A percentile compares a stretch with the other conserved stretches of the same genome.
These are phyloP conservation scores for Claviceps arundinis DNA, from an alignment of 2,329 filamentous ascomycete genomes.

Conservation along the genomic window DNA sequence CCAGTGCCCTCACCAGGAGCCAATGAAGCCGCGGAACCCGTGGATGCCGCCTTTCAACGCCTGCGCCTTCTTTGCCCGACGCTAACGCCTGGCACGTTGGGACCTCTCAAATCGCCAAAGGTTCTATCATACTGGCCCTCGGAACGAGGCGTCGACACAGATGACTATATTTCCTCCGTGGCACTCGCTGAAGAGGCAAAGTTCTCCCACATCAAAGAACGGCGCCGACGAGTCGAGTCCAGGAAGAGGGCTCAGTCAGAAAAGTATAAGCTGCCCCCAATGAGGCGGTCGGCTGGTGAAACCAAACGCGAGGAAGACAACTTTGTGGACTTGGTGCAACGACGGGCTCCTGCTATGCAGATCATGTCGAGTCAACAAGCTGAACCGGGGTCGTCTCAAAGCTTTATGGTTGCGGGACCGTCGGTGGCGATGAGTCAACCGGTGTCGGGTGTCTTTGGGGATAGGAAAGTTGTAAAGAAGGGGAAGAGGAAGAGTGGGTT, in stretches of 20 bases:
- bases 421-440: constrained; percentile 32
- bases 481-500: constrained; percentile 29
- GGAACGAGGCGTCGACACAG: constrained; percentile 21
- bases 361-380: constrained; percentile 24
- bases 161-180: constrained; percentile 26
- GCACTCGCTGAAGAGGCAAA: constrained; percentile 21
- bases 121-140: constrained; percentile 27
- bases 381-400: constrained; percentile 21
- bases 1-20: constrained; percentile 3
- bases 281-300: constrained; percentile 11
- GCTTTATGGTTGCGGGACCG: constrained; percentile 15
- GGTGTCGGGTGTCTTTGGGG: constrained; percentile 31
- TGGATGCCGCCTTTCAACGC: constrained; percentile 20
- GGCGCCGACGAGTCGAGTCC: constrained; percentile 19
- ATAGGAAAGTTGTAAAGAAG: constrained; percentile 30
- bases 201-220: constrained; percentile 21
- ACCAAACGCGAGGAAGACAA: constrained; percentile 4
- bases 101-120: constrained; percentile 14
- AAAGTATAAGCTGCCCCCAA: constrained; percentile 19
- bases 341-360: constrained; percentile 11
- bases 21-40: not conserved
- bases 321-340: constrained; percentile 6
- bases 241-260: constrained; percentile 21
- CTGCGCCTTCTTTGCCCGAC: constrained; percentile 22
- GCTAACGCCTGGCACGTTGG: constrained; percentile 14